These are phyloP conservation scores for Coccomyxa subellipsoidea DNA, from an alignment of 163 green algal species.

Conservation along the genomic window DNA sequence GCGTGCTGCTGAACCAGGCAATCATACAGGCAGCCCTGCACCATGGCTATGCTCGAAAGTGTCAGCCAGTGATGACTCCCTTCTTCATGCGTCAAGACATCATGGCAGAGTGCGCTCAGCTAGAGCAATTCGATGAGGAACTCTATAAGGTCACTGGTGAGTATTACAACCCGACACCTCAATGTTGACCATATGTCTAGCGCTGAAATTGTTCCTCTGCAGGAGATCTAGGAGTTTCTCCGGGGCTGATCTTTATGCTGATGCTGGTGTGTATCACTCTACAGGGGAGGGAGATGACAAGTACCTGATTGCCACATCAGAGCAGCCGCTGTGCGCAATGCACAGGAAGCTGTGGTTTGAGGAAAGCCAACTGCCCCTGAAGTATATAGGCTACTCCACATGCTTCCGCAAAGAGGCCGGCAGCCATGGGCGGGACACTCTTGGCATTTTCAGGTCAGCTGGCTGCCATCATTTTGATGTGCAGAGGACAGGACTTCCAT, in stretches of 20 bases:
- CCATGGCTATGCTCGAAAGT: conserved; percentile 69
- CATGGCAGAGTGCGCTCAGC: conserved; percentile 98
- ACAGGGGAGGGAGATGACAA: conserved; percentile 97
- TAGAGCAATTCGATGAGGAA: conserved; percentile 98
- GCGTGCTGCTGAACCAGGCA: conserved; percentile 96
- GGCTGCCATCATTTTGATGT: neutral
- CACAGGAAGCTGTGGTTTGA: conserved; percentile 82
- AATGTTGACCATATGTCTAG: no score
- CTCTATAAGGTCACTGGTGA: conserved; percentile 95
- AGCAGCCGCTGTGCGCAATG: conserved; percentile 98
- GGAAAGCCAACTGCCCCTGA: conserved; percentile 49
- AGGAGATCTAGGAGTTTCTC: no score
- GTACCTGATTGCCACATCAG: conserved; percentile 98
- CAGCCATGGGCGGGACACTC: conserved; percentile 92
- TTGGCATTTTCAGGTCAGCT: conserved; percentile 93
- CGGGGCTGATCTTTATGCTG: no score
- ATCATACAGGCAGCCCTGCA: conserved; percentile 87
- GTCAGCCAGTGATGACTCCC: conserved; percentile 89
- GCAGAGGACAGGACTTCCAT: no score
- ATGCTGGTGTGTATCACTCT: neutral
- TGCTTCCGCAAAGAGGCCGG: conserved; percentile 99
- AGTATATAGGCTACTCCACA: conserved; percentile 94
- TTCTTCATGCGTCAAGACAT: conserved; percentile 96
- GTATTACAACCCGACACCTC: no score
- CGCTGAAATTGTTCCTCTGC: no score